A percentile compares a stretch with the other conserved stretches of the same genome.
Evolutionary conservation across 768 basidiomycete genomes (phyloP).

Genomic region (Gloeostereum incarnatum): DNA sequence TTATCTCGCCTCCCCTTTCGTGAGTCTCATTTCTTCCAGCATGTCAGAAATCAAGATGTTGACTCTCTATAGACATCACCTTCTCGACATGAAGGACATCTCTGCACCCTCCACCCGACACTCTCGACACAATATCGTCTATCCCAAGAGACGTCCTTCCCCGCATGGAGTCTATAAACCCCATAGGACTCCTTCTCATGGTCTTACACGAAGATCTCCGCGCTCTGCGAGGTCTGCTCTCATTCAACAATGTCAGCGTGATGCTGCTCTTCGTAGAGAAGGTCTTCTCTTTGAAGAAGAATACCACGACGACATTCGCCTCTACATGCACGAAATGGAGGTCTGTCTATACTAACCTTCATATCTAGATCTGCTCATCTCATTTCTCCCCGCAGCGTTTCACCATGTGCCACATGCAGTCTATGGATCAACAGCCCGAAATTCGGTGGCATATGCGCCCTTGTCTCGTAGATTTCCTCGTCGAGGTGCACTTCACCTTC

Average conservation of each 20-base stretch:
- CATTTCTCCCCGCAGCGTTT: conserved; percentile 48
- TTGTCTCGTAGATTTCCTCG: conserved; percentile 96
- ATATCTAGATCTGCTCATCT: conserved; percentile 8
- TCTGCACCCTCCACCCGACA: conserved; percentile 48
- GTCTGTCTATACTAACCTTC: conserved; percentile 37
- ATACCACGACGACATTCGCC: conserved; percentile 86
- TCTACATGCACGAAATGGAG: conserved; percentile 99
- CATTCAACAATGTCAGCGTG: conserved; percentile 57
- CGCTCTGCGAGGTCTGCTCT: conserved; percentile 54
- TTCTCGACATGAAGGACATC: conserved; percentile 69
- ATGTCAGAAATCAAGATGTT: conserved; percentile 20
- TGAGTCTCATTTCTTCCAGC: conserved; percentile 14
- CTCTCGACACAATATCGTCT: conserved; percentile 55
- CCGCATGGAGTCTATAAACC: conserved; percentile 69
- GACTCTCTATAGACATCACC: conserved; percentile 12
- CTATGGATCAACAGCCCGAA: conserved; percentile 99
- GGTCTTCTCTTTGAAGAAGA: conserved; percentile 87
- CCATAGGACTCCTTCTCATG: conserved; percentile 46
- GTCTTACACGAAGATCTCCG: conserved; percentile 52
- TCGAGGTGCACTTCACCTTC: conserved; percentile 97
- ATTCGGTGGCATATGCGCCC: conserved; percentile 99
- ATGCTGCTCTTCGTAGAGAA: conserved; percentile 60
- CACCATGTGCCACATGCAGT: conserved; percentile 87
- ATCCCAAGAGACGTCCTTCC: conserved; percentile 82
- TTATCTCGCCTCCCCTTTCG: conserved; percentile 14